Evolutionary conservation across 345 rosid genomes (phyloP).

Genomic region (Pistacia integerrima): DNA sequence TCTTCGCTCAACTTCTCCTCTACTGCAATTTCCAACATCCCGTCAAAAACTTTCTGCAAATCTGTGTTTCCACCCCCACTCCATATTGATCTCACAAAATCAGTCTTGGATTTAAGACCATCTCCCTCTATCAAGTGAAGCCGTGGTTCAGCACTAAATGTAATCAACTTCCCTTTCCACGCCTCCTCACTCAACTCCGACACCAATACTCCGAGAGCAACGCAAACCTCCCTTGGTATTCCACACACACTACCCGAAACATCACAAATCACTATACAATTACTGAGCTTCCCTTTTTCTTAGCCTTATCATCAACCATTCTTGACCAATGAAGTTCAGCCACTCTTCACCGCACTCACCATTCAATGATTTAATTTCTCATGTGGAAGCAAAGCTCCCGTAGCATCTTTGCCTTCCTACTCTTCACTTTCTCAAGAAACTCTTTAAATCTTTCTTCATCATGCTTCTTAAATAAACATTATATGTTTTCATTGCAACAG

Average conservation of each 20-base stretch:
- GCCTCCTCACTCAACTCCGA: too few species aligned
- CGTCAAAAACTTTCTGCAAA: constrained; percentile 1
- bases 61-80: background rate
- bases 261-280: too few species aligned
- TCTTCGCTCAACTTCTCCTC: constrained; percentile 16
- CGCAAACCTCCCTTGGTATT: too few species aligned
- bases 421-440: constrained; percentile 9
- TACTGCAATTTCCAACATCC: constrained; percentile 1
- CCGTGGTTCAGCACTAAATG: background rate
- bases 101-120: background rate
- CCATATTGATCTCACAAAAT: background rate
- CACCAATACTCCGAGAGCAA: too few species aligned
- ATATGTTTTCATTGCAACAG: constrained; percentile 20
- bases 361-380: constrained; percentile 6
- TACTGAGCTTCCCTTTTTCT: too few species aligned
- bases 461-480: constrained; percentile 14
- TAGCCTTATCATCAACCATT: too few species aligned
- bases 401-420: constrained; percentile 8
- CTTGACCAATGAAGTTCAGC: too few species aligned
- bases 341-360: too few species aligned
- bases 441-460: constrained; percentile 1
- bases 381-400: constrained; percentile 18
- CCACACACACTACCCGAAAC: too few species aligned
- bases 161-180: too few species aligned
- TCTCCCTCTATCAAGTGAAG: constrained; percentile 9